Percentiles rank a stretch among this genome's conserved stretches.
phyloP scores from a whole-genome alignment of 2,329 filamentous ascomycete genomes.

The Scedosporium minutisporum region DNA sequence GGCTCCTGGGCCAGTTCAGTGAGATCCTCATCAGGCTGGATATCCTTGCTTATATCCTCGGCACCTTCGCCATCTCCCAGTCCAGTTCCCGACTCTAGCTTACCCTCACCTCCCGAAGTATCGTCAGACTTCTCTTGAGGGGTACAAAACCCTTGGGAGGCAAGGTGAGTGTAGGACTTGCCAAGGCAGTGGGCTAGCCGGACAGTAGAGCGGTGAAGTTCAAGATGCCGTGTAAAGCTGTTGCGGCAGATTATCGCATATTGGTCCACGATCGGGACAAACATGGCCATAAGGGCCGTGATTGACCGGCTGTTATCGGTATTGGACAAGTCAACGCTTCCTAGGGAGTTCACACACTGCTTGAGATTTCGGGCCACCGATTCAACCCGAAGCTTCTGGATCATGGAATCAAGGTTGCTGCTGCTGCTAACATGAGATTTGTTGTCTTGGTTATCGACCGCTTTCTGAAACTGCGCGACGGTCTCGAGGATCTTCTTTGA shows the following conservation, averaged over 20 bases:
- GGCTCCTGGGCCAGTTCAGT: constrained; percentile 82
- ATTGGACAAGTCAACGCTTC: constrained; percentile 20
- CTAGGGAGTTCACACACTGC: constrained; percentile 26
- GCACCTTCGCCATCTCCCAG: constrained; percentile 91
- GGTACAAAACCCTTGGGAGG: constrained; percentile 81
- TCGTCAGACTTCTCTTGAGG: constrained; percentile 72
- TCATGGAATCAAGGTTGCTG: constrained; percentile 23
- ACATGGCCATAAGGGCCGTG: constrained; percentile 22
- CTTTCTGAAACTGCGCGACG: constrained; percentile 60
- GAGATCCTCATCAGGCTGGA: constrained; percentile 86
- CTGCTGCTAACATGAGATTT: constrained; percentile 1
- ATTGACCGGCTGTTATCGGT: constrained; percentile 17
- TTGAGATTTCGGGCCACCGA: constrained; percentile 39
- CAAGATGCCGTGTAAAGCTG: constrained; percentile 46
- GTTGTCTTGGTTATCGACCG: constrained; percentile 21
- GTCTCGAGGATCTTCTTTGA: constrained; percentile 70
- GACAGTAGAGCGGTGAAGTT: constrained; percentile 60
- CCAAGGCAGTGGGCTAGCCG: constrained; percentile 68
- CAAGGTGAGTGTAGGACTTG: constrained; percentile 68
- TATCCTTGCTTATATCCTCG: constrained; percentile 96
- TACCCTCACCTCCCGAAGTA: constrained; percentile 59
- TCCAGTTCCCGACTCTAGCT: constrained; percentile 84
- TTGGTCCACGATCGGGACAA: constrained; percentile 64
- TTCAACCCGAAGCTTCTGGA: constrained; percentile 49
- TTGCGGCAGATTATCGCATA: constrained; percentile 56